A percentile compares a stretch with the other conserved stretches of the same genome.
Evolutionary conservation across 2,329 filamentous ascomycete species (phyloP).

Genomic region (Arachnopeziza araneosa): DNA sequence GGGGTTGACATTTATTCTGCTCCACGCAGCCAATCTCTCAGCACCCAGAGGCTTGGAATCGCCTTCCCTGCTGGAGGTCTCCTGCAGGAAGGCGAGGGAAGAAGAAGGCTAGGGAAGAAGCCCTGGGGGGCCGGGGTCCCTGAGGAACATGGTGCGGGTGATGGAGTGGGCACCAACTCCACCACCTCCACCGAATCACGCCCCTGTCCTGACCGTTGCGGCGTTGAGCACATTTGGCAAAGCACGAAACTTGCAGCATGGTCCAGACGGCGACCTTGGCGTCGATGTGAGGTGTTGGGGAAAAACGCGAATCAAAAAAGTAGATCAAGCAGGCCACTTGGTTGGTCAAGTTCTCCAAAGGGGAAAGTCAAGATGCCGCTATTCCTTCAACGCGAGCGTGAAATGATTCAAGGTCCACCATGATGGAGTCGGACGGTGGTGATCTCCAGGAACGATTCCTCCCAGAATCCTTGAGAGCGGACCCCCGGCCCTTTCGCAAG

Average conservation of each 20-base stretch:
- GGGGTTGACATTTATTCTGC: neutral
- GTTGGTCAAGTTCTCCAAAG: neutral
- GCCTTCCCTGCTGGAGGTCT: neutral
- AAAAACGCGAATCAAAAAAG: neutral
- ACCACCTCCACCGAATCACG: neutral
- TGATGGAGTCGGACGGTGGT: neutral
- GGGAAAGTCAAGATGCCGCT: neutral
- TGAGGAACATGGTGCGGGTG: neutral
- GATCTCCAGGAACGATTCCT: neutral
- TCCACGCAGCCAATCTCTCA: constrained; percentile 1
- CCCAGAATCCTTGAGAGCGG: neutral
- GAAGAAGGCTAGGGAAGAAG: no score
- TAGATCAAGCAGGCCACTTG: neutral
- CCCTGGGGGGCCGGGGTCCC: no score
- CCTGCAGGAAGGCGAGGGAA: neutral
- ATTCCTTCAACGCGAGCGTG: neutral
- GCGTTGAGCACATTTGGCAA: neutral
- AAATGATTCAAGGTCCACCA: neutral
- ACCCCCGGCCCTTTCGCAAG: neutral
- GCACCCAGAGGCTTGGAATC: neutral
- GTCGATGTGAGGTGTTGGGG: neutral
- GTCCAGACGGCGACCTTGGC: neutral
- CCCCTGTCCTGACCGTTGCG: neutral
- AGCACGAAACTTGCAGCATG: neutral
- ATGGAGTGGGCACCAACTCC: neutral